A percentile compares a stretch with the other conserved stretches of the same genome.
Conservation (phyloP, 257 asterid species). For the Forsythia suspensa region DNA sequence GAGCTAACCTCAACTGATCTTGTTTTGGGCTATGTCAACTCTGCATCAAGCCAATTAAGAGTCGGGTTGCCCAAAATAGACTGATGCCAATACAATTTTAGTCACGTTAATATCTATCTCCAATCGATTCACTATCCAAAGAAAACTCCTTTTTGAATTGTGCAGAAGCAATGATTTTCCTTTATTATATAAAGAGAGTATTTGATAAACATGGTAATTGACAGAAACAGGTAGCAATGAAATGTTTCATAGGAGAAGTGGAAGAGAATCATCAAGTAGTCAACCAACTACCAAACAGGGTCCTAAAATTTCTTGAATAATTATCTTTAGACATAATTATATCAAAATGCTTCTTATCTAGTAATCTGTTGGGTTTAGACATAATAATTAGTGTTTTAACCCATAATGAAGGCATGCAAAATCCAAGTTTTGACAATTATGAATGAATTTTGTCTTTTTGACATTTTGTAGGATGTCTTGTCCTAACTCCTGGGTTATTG, state of each 20-base stretch:
- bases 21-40: too few species aligned
- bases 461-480: too few species aligned
- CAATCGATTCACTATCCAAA: background rate
- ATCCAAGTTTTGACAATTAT: too few species aligned
- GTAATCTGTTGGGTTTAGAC: background rate
- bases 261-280: slow-evolving; percentile 12
- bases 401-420: background rate
- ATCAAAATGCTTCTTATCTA: background rate
- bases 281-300: slow-evolving; percentile 21
- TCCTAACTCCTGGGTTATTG: too few species aligned
- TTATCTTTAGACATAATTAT: background rate
- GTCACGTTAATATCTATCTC: too few species aligned
- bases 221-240: slow-evolving; percentile 22
- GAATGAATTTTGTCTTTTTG: too few species aligned
- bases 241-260: background rate
- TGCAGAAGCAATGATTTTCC: background rate
- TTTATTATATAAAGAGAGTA: slow-evolving; percentile 18
- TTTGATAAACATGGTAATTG: slow-evolving; percentile 40
- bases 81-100: too few species aligned
- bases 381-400: background rate
- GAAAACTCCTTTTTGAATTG: too few species aligned
- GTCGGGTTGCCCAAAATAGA: background rate
- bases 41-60: background rate
- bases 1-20: too few species aligned
- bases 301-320: slow-evolving; percentile 14